Conservation (phyloP, 129 eudicot genomes). For the Scalesia atractyloides region DNA sequence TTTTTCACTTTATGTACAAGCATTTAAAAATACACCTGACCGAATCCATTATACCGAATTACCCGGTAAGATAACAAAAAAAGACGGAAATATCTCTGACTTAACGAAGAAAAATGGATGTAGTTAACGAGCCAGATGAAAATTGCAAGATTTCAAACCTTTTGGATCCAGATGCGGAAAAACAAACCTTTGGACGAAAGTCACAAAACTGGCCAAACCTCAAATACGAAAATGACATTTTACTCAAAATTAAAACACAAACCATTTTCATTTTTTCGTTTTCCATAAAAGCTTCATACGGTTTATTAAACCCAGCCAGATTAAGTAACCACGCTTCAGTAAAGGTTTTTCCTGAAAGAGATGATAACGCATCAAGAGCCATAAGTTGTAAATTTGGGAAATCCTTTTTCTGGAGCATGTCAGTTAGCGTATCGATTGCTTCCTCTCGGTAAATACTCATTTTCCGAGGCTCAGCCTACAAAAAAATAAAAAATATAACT, state of each 20-base stretch:
- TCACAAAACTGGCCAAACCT: no score
- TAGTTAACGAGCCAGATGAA: no score
- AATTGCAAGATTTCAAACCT: no score
- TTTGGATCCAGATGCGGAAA: no score
- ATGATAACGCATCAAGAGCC: conserved; percentile 61
- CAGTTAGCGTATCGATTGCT: conserved; percentile 69
- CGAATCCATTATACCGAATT: no score
- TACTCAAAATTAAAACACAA: neutral
- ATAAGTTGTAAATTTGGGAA: conserved; percentile 68
- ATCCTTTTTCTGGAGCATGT: conserved; percentile 62
- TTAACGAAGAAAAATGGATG: no score
- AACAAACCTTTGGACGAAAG: no score
- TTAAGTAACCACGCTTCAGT: conserved; percentile 81
- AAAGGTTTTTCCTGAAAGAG: conserved; percentile 59
- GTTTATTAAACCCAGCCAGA: conserved; percentile 67
- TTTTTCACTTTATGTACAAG: no score
- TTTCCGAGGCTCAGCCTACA: conserved; percentile 70
- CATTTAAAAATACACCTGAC: no score
- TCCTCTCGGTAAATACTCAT: conserved; percentile 95
- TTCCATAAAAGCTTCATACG: conserved; percentile 48
- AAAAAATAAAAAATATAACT: neutral
- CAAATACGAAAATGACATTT: no score
- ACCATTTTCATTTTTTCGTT: conserved; percentile 56
- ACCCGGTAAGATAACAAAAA: no score
- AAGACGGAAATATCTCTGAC: no score